Evolutionary conservation across 805 yeast genomes (phyloP), one percentile per base, ranked within the genome.

Genomic region (Candida manassasensis): DNA sequence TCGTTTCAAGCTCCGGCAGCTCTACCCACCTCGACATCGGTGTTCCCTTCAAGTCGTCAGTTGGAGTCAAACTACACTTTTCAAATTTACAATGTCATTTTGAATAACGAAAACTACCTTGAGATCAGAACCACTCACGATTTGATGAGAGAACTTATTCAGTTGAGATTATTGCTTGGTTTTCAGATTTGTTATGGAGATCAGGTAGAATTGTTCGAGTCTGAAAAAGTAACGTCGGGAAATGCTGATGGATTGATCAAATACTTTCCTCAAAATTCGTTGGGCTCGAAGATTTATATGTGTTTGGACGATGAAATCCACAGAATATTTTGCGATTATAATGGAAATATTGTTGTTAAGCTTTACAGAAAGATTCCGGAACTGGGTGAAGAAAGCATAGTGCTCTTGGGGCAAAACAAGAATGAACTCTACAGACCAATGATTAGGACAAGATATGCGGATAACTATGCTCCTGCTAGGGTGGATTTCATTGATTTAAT

Each of bases 1-100:
- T 89, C 97, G 0, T 69, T 94, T 35, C 81, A 88, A 10, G 78
- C 96, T 0, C 99, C 99, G 0, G 97, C 97, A 0, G 82, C 95
- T 5, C 64, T 93, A 17, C 99, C 99, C 0, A 64, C 85, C 0
- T 79, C 87, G 2, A 79, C 94, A 0, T 76, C 83, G 2, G 69
- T 81, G 7, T 89, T 89, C 48, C 97, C 97, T 0, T 57, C 81
- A 0, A 61, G 69, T 9, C 65, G 68, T 4, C 88, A 85, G 38
- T 79, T 89, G 53, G 77, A 81, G 32, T 69, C 70, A 3, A 80
- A 84, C 42, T 90, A 80, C 56, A 77, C 84, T 1, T 81, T 86
- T 47, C 84, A 89, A 47, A 79, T 82, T n/a, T 94, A 93, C 53
- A 84, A 84, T 17, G 81, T 88, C 2, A 67, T 81, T 5, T 51